Conservation (phyloP, 208 protist genomes). For the Leishmania major region DNA sequence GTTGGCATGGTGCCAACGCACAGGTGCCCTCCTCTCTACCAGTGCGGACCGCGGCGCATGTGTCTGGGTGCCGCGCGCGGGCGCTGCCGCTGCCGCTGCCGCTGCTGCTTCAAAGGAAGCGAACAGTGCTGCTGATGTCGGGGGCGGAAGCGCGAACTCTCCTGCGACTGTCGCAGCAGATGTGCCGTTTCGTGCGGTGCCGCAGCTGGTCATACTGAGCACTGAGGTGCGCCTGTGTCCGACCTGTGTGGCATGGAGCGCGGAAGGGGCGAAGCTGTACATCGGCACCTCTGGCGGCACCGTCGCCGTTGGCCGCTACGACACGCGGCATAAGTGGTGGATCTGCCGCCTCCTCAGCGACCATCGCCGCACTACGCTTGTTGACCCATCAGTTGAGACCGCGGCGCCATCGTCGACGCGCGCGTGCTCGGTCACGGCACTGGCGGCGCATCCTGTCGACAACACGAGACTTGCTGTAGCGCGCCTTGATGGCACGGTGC, state of each 20-base stretch:
- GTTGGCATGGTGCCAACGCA: constrained; percentile 16
- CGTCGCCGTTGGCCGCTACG: constrained; percentile 68
- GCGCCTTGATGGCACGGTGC: constrained; percentile 46
- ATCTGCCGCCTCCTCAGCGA: constrained; percentile 41
- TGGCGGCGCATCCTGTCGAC: constrained; percentile 56
- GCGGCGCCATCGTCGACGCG: constrained; percentile 2
- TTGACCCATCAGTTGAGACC: neutral
- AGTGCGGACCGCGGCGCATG: constrained; percentile 22
- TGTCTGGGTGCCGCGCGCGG: constrained; percentile 11
- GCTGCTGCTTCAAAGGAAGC: neutral
- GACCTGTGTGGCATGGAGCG: constrained; percentile 50
- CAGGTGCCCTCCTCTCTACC: constrained; percentile 19
- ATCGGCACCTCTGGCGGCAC: constrained; percentile 50
- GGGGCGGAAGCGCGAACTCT: neutral
- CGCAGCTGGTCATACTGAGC: constrained; percentile 43
- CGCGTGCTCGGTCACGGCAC: constrained; percentile 9
- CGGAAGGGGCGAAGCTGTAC: constrained; percentile 51
- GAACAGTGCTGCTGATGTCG: neutral
- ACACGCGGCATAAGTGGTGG: constrained; percentile 54
- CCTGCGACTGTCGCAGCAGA: neutral
- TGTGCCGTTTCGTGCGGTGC: constrained; percentile 3
- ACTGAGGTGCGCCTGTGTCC: constrained; percentile 40
- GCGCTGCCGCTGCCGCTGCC: neutral
- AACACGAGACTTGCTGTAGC: constrained; percentile 49
- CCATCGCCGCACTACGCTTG: neutral